A percentile compares a stretch with the other conserved stretches of the same genome.
phyloP scores from a whole-genome alignment of 345 rosid genomes.

The Tarenaya hassleriana region DNA sequence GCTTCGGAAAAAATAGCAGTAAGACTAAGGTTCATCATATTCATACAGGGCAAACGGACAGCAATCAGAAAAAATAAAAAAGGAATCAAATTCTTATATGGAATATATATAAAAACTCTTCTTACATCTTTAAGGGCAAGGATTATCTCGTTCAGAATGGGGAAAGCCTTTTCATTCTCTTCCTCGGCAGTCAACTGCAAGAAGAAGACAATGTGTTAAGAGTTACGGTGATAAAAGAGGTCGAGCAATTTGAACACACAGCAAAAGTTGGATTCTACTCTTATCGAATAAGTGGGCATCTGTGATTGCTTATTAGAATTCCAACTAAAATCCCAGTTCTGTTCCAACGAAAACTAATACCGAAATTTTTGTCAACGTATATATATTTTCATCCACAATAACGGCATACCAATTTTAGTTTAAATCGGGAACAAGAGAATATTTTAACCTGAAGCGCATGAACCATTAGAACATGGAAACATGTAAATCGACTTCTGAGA shows the following conservation, averaged over 20 bases:
- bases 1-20: too few species aligned
- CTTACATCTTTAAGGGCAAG: conserved; percentile 80
- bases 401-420: not conserved
- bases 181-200: conserved; percentile 63
- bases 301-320: too few species aligned
- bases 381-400: not conserved
- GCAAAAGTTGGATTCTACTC: not conserved
- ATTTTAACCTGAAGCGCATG: conserved; percentile 58
- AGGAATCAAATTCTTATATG: too few species aligned
- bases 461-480: conserved; percentile 60
- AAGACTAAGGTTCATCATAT: too few species aligned
- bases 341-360: too few species aligned
- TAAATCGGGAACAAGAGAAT: conserved; percentile 7
- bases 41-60: too few species aligned
- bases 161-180: conserved; percentile 71
- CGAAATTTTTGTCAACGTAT: too few species aligned
- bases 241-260: not conserved
- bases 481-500: conserved; percentile 62
- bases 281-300: too few species aligned
- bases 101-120: conserved; percentile 8
- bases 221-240: conserved; percentile 3
- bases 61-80: too few species aligned
- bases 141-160: conserved; percentile 83
- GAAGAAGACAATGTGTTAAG: conserved; percentile 18
- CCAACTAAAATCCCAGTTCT: too few species aligned